phyloP scores from a whole-genome alignment of 2,329 filamentous ascomycete species.

The Paracoccidioides brasiliensis region DNA sequence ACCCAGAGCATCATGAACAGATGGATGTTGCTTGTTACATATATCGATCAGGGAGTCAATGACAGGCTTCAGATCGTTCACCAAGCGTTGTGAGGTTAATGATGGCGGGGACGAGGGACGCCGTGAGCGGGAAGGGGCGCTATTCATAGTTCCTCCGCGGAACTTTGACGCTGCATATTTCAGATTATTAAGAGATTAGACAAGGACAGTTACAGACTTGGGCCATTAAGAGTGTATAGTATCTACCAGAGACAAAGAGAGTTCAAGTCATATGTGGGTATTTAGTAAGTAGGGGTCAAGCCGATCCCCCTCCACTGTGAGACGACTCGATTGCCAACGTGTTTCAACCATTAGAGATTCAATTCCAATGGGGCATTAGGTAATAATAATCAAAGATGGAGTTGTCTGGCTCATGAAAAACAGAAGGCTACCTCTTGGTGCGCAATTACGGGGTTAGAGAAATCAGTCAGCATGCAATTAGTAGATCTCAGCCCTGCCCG shows the following conservation, averaged over 20 bases:
- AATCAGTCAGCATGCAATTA: too few species aligned
- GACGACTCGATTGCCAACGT: slow-evolving; percentile 1
- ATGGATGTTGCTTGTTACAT: slow-evolving; percentile 18
- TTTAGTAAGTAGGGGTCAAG: slow-evolving; percentile 12
- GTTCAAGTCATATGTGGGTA: not conserved
- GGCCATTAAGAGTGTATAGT: not conserved
- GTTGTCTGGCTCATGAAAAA: not conserved
- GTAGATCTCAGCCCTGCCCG: too few species aligned
- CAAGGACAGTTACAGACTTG: not conserved
- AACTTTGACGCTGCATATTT: slow-evolving; percentile 18
- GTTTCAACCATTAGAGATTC: slow-evolving; percentile 1
- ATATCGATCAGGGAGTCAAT: slow-evolving; percentile 26
- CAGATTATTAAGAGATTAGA: not conserved
- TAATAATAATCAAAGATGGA: not conserved
- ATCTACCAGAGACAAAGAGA: not conserved
- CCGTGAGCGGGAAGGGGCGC: slow-evolving; percentile 4
- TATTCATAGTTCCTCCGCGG: slow-evolving; percentile 8
- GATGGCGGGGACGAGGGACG: slow-evolving; percentile 8
- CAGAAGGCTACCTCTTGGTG: not conserved
- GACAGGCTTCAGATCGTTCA: slow-evolving; percentile 25
- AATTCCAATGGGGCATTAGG: not conserved
- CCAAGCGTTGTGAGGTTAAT: slow-evolving; percentile 22
- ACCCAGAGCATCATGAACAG: slow-evolving; percentile 24
- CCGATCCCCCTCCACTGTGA: slow-evolving; percentile 11
- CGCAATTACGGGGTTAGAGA: not conserved